phyloP scores from a whole-genome alignment of 768 basidiomycete species.

The Russula ochroleuca region DNA sequence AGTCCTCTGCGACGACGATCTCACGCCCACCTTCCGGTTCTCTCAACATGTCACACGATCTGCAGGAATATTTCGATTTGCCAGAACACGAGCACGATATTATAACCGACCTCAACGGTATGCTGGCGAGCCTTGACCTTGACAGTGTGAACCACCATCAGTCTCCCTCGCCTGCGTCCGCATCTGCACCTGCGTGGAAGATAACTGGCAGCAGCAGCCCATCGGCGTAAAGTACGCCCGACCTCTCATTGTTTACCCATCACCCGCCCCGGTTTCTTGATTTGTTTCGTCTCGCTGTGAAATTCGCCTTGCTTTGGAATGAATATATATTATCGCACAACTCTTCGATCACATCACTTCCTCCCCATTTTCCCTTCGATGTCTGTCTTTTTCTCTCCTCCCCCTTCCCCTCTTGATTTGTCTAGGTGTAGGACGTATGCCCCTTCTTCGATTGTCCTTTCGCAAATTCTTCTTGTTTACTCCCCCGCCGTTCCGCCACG shows the following conservation, averaged over 20 bases:
- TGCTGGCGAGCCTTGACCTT: conserved; percentile 69
- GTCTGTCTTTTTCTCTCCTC: not conserved
- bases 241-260: conserved; percentile 8
- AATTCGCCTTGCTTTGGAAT: conserved; percentile 26
- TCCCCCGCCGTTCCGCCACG: conserved; percentile 1
- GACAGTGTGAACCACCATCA: conserved; percentile 36
- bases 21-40: conserved; percentile 29
- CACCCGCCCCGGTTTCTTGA: conserved; percentile 14
- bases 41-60: conserved; percentile 24
- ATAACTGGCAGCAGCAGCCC: conserved; percentile 12
- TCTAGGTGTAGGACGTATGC: conserved; percentile 1
- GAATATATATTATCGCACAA: conserved; percentile 23
- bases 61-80: conserved; percentile 29
- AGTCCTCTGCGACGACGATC: conserved; percentile 33
- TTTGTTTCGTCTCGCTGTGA: conserved; percentile 26
- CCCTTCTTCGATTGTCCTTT: conserved; percentile 1
- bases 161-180: conserved; percentile 5
- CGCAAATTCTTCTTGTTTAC: conserved; percentile 16
- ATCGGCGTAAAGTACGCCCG: conserved; percentile 8
- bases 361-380: conserved; percentile 2
- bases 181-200: conserved; percentile 13
- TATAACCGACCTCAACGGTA: conserved; percentile 70
- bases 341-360: conserved; percentile 17
- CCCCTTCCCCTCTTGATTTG: not conserved
- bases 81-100: conserved; percentile 45